A percentile compares a stretch with the other conserved stretches of the same genome.
phyloP scores from a whole-genome alignment of 345 rosid genomes.

The Orychophragmus violaceus region DNA sequence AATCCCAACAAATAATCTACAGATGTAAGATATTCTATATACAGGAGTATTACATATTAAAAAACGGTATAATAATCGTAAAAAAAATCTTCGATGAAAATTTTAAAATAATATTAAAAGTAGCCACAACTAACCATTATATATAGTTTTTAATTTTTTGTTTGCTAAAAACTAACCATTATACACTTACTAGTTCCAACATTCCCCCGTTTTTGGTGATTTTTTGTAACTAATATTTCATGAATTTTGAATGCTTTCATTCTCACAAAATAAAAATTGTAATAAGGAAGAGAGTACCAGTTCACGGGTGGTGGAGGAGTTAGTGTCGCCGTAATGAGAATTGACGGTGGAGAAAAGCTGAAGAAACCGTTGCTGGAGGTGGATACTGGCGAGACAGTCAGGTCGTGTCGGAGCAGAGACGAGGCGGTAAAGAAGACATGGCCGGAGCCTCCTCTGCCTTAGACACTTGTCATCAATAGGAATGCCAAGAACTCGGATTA shows the following conservation, averaged over 20 bases:
- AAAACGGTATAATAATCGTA: too few species aligned
- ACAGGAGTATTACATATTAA: too few species aligned
- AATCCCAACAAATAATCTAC: not conserved
- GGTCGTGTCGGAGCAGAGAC: conserved; percentile 39
- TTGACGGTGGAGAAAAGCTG: conserved; percentile 28
- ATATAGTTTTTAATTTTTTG: too few species aligned
- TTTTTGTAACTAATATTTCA: too few species aligned
- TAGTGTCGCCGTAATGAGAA: not conserved
- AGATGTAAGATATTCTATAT: not conserved
- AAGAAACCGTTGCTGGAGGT: conserved; percentile 58
- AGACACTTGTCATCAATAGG: conserved; percentile 59
- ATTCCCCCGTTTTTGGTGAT: too few species aligned
- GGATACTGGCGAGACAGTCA: conserved; percentile 45
- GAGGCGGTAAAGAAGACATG: conserved; percentile 51
- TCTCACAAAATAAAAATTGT: not conserved
- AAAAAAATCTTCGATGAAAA: too few species aligned
- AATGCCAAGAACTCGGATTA: conserved; percentile 64
- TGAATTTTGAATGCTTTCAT: not conserved
- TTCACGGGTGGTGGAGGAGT: conserved; percentile 9
- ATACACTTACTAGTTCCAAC: not conserved
- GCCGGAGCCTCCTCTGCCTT: conserved; percentile 52
- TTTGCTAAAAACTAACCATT: not conserved
- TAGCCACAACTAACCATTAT: not conserved
- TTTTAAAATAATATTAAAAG: not conserved
- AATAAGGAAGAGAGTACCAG: not conserved